Percentiles rank a stretch among this genome's conserved stretches.
Evolutionary conservation across 2,329 filamentous ascomycete species (phyloP).

Genomic region (Thermoascus crustaceus): DNA sequence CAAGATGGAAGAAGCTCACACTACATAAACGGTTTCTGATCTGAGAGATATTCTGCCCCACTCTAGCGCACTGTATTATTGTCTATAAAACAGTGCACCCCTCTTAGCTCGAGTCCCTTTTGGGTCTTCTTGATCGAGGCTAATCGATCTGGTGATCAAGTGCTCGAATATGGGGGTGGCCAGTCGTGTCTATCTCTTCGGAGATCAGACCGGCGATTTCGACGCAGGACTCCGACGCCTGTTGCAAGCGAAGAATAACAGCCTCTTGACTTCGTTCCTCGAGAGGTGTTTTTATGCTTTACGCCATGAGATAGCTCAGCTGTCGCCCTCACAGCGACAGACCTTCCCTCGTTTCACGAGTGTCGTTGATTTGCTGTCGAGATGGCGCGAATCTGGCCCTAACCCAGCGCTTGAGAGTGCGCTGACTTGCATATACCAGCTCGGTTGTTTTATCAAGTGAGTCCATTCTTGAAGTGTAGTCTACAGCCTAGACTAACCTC

Average conservation of each 20-base stretch:
- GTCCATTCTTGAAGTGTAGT: conserved; percentile 8
- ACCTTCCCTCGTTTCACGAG: conserved; percentile 33
- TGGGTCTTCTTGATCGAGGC: too few relatives aligned
- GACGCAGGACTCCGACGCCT: conserved; percentile 34
- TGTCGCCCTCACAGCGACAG: conserved; percentile 26
- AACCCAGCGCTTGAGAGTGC: conserved; percentile 37
- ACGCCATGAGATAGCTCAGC: conserved; percentile 30
- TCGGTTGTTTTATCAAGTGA: conserved; percentile 39
- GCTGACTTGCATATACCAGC: conserved; percentile 36
- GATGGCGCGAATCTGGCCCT: conserved; percentile 23
- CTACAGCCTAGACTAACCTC: conserved; percentile 9
- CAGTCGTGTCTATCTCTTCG: conserved; percentile 37
- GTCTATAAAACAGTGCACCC: too few relatives aligned
- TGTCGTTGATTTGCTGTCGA: conserved; percentile 29
- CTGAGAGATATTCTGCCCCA: too few relatives aligned
- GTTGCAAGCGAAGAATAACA: conserved; percentile 35
- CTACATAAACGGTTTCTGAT: too few relatives aligned
- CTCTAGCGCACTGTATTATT: too few relatives aligned
- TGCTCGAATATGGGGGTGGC: conserved; percentile 19
- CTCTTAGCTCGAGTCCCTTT: too few relatives aligned
- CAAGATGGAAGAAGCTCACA: too few relatives aligned
- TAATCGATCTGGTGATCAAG: too few relatives aligned
- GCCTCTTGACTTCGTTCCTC: conserved; percentile 34
- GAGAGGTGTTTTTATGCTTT: conserved; percentile 36
- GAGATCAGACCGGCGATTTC: conserved; percentile 39